Conservation (phyloP, 148 eudicot genomes). For the Dianthus caryophyllus region DNA sequence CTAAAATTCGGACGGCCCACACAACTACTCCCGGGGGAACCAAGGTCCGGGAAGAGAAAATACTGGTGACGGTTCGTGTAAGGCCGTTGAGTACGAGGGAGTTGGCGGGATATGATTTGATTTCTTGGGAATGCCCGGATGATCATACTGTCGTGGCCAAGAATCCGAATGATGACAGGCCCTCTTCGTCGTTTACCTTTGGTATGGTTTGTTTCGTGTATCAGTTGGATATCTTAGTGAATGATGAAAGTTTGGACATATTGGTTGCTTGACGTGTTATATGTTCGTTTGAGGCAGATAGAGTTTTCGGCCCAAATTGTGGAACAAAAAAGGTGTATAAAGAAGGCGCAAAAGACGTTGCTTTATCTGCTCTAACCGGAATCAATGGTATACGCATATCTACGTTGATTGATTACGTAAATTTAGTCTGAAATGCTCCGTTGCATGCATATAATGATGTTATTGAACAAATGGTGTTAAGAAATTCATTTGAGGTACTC, state of each 20-base stretch:
- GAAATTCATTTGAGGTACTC: conserved; percentile 7
- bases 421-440: no score
- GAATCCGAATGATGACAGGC: conserved; percentile 60
- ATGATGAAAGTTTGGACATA: background rate
- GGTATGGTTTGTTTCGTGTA: conserved; percentile 37
- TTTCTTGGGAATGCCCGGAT: conserved; percentile 83
- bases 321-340: conserved; percentile 67
- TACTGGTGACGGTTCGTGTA: conserved; percentile 79
- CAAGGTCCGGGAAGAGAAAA: conserved; percentile 73
- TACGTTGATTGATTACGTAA: background rate
- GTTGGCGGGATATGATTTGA: conserved; percentile 74
- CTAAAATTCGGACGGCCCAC: conserved; percentile 50
- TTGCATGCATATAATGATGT: background rate
- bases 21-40: conserved; percentile 62
- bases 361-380: conserved; percentile 88
- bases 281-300: conserved; percentile 49
- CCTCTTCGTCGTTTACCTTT: conserved; percentile 57
- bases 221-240: background rate
- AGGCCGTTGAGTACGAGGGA: conserved; percentile 86
- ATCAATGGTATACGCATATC: conserved; percentile 65
- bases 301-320: conserved; percentile 68
- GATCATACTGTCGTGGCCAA: conserved; percentile 58
- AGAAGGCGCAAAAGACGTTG: conserved; percentile 95
- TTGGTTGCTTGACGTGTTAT: background rate
- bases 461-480: background rate